Evolutionary conservation across 1,284 basidiomycete genomes (phyloP).

Genomic region (Ustilago nuda): DNA sequence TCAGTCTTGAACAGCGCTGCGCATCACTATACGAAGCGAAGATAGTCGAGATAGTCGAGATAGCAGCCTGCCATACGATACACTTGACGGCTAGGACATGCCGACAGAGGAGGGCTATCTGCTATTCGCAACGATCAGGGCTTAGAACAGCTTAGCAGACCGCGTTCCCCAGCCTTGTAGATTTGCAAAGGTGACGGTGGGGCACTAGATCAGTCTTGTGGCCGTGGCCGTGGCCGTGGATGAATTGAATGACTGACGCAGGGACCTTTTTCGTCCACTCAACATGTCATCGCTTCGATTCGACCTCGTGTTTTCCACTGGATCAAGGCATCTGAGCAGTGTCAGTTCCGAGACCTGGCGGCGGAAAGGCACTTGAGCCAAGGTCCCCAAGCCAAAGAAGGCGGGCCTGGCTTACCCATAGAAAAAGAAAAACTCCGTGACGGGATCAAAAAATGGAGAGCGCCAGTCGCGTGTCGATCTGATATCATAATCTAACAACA

Average conservation of each 20-base stretch:
- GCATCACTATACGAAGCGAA: neutral
- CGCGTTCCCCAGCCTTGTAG: neutral
- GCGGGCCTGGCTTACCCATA: neutral
- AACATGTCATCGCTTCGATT: conserved; percentile 18
- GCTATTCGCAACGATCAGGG: no score
- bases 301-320: neutral
- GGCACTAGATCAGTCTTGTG: conserved; percentile 21
- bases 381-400: neutral
- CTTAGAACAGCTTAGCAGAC: neutral
- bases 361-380: neutral
- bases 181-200: no score
- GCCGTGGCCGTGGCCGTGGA: neutral
- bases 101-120: neutral
- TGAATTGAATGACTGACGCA: conserved; percentile 7
- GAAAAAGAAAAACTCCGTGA: conserved; percentile 33
- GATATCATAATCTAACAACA: conserved; percentile 21
- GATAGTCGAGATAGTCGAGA: no score
- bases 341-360: neutral
- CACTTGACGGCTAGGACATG: neutral
- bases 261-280: conserved; percentile 8
- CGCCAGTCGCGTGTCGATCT: conserved; percentile 4
- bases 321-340: conserved; percentile 7
- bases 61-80: neutral
- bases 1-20: neutral
- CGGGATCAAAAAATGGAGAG: conserved; percentile 21